Percentiles rank a stretch among this genome's conserved stretches.
phyloP scores from a whole-genome alignment of 306 rosid species.

The Cajanus cajan region DNA sequence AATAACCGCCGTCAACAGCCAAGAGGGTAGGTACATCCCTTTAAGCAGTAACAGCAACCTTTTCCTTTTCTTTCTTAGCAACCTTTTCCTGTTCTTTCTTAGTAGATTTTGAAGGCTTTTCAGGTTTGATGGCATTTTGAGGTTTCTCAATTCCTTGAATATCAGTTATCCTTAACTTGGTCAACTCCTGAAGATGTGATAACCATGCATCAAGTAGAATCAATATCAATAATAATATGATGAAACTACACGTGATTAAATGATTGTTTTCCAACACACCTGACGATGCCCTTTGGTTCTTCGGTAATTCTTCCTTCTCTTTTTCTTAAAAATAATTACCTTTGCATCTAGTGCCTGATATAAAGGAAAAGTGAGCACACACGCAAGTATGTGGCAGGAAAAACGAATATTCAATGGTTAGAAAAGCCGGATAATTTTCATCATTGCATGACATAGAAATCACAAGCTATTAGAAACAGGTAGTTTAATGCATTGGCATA shows the following conservation, averaged over 20 bases:
- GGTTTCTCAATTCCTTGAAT: slow-evolving; percentile 87
- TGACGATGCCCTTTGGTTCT: slow-evolving; percentile 89
- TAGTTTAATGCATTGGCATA: not conserved
- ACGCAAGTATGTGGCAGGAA: not conserved
- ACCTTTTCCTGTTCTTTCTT: slow-evolving; percentile 64
- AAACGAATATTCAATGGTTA: not conserved
- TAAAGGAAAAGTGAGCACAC: slow-evolving; percentile 19
- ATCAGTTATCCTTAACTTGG: slow-evolving; percentile 87
- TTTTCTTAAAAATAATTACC: slow-evolving; percentile 87
- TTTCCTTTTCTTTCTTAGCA: slow-evolving; percentile 56
- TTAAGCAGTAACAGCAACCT: slow-evolving; percentile 65
- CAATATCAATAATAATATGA: slow-evolving; percentile 2
- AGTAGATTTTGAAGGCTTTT: slow-evolving; percentile 56
- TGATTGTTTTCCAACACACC: slow-evolving; percentile 45
- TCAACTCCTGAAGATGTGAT: slow-evolving; percentile 63
- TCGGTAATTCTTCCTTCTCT: slow-evolving; percentile 93
- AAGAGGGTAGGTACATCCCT: not conserved
- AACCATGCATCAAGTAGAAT: slow-evolving; percentile 23
- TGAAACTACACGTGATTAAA: not conserved
- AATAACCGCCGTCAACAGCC: slow-evolving; percentile 5
- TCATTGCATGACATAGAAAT: not conserved
- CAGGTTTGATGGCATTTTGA: slow-evolving; percentile 13
- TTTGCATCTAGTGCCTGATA: slow-evolving; percentile 82
- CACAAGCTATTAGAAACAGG: not conserved
- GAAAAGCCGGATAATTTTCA: not conserved